A percentile compares a stretch with the other conserved stretches of the same genome.
phyloP scores from a whole-genome alignment of 768 basidiomycete species.

The Gyrodon lividus region DNA sequence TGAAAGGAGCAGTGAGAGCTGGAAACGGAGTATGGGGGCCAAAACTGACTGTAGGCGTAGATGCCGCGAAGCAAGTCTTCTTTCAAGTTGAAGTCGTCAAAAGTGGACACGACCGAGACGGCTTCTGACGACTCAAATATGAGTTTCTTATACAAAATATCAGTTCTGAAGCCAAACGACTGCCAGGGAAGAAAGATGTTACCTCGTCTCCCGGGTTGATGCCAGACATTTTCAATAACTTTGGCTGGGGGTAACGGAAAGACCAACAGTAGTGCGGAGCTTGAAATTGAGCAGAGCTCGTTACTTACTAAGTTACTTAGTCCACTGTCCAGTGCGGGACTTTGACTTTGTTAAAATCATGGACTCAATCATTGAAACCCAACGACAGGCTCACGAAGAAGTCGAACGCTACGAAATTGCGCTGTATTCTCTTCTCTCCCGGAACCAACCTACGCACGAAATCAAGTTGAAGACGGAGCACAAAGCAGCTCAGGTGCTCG shows the following conservation, averaged over 20 bases:
- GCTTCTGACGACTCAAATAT: conserved; percentile 95
- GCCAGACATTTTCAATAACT: conserved; percentile 64
- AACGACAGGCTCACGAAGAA: conserved; percentile 94
- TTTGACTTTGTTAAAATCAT: conserved; percentile 40
- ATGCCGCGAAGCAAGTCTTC: conserved; percentile 94
- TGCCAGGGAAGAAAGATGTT: conserved; percentile 23
- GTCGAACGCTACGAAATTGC: conserved; percentile 89
- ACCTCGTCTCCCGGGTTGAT: conserved; percentile 88
- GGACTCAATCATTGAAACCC: conserved; percentile 94
- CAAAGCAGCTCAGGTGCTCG: conserved; percentile 85
- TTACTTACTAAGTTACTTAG: too few relatives aligned
- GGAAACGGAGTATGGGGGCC: neutral
- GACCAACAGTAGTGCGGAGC: conserved; percentile 45
- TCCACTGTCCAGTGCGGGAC: neutral
- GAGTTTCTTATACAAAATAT: conserved; percentile 60
- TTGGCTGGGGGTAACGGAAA: conserved; percentile 40
- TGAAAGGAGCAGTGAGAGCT: conserved; percentile 25
- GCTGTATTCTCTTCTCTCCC: conserved; percentile 78
- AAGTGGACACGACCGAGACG: conserved; percentile 84
- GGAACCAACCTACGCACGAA: conserved; percentile 62
- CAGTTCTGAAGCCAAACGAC: conserved; percentile 3
- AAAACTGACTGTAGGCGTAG: conserved; percentile 87
- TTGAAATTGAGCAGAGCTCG: conserved; percentile 37
- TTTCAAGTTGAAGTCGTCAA: conserved; percentile 89
- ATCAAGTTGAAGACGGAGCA: conserved; percentile 74